Percentiles rank a stretch among this genome's conserved stretches.
Evolutionary conservation across 2,329 filamentous ascomycete genomes (phyloP).

Genomic region (Cytospora mali): DNA sequence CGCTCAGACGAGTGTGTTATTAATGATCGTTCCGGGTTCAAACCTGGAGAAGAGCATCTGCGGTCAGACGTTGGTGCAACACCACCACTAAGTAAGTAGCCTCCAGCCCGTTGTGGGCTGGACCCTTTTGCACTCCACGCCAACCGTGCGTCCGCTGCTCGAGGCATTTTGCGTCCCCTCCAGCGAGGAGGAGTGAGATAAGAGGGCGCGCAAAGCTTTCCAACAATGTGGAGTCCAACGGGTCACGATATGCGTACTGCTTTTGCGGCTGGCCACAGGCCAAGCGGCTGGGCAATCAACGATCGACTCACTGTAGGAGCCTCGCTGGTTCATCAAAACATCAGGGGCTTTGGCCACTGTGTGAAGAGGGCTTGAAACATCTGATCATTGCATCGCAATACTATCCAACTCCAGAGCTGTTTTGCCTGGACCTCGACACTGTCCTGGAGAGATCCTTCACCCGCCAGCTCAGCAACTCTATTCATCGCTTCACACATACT

Average conservation of each 20-base stretch:
- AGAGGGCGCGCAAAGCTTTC: neutral
- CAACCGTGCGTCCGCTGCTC: constrained; percentile 9
- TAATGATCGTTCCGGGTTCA: neutral
- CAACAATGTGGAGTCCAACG: neutral
- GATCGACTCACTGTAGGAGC: too few species aligned
- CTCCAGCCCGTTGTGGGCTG: constrained; percentile 2
- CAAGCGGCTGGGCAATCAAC: neutral
- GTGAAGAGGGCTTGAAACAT: neutral
- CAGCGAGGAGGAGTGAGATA: neutral
- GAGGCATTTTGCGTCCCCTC: neutral
- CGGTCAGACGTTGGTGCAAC: constrained; percentile 12
- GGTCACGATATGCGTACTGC: neutral
- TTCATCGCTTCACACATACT: neutral
- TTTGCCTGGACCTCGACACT: neutral
- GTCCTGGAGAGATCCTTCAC: neutral
- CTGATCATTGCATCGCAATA: neutral
- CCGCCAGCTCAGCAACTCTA: neutral
- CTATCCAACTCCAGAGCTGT: neutral
- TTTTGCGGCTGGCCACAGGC: neutral
- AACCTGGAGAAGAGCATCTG: neutral
- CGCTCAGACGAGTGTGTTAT: neutral
- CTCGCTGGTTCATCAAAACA: neutral
- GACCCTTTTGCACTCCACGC: constrained; percentile 2
- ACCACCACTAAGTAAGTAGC: constrained; percentile 2
- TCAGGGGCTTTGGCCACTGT: neutral